These are phyloP conservation scores for Talaromyces verruculosus DNA, from an alignment of 2,329 filamentous ascomycete species.

Conservation along the genomic window DNA sequence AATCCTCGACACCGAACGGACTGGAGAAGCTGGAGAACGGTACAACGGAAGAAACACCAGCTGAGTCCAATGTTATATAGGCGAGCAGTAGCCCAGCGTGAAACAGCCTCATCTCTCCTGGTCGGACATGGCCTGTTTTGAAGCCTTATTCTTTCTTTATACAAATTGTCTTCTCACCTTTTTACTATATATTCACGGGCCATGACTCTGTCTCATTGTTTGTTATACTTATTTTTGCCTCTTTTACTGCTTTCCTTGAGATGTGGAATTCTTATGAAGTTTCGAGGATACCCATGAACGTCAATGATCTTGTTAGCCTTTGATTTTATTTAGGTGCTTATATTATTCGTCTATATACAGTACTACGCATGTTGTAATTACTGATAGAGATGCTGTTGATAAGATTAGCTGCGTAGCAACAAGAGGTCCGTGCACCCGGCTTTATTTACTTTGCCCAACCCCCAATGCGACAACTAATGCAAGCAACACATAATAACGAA, in stretches of 20 bases:
- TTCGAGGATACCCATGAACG: slow-evolving; percentile 19
- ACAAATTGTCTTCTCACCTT: neutral
- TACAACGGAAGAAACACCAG: slow-evolving; percentile 11
- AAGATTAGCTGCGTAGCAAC: slow-evolving; percentile 14
- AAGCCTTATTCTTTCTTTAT: neutral
- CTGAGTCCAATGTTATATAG: slow-evolving; percentile 21
- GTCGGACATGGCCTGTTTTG: neutral
- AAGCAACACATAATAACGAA: neutral
- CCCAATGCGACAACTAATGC: neutral
- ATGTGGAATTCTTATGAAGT: slow-evolving; percentile 16
- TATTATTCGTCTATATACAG: neutral
- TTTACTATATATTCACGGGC: slow-evolving; percentile 7
- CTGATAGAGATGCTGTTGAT: neutral
- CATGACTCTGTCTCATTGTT: neutral
- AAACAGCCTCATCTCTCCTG: neutral
- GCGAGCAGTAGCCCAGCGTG: neutral
- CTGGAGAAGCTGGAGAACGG: slow-evolving; percentile 21
- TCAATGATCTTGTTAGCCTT: neutral
- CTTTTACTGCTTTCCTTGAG: neutral
- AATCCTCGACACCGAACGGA: slow-evolving; percentile 12
- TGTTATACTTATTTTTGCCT: neutral
- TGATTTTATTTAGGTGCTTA: neutral
- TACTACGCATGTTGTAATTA: neutral
- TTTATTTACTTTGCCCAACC: slow-evolving; percentile 9
- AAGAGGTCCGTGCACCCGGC: slow-evolving; percentile 4